These are phyloP conservation scores for Neofusicoccum umdonicola DNA, from an alignment of 2,329 filamentous ascomycete species.

Conservation along the genomic window DNA sequence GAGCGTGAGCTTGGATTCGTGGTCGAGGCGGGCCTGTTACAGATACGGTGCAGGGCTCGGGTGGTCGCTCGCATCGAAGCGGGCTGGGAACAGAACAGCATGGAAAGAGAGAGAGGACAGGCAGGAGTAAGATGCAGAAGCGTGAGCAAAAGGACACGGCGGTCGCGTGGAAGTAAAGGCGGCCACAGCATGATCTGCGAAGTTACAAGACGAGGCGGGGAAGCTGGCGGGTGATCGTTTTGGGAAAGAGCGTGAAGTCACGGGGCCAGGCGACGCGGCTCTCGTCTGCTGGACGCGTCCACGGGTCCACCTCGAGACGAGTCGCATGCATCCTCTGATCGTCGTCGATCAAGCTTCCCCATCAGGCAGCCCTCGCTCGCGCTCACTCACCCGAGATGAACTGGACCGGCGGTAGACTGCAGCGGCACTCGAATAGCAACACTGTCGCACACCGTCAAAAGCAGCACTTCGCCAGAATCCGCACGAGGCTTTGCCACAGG, in stretches of 20 bases:
- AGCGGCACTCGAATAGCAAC: slow-evolving; percentile 36
- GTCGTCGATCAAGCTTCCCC: slow-evolving; percentile 3
- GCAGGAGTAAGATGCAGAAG: not conserved
- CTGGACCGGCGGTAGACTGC: slow-evolving; percentile 49
- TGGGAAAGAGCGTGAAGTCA: slow-evolving; percentile 5
- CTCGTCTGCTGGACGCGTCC: no score
- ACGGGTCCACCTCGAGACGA: not conserved
- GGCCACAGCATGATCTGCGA: not conserved
- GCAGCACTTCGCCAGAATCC: slow-evolving; percentile 46
- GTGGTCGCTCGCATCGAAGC: not conserved
- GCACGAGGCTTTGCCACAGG: slow-evolving; percentile 31
- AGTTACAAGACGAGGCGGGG: not conserved
- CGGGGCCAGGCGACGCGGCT: not conserved
- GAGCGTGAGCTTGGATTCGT: not conserved
- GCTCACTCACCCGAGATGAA: slow-evolving; percentile 38
- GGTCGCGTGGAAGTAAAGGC: not conserved
- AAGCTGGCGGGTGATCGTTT: not conserved
- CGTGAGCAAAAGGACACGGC: not conserved
- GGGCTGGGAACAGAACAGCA: not conserved
- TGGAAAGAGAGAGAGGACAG: not conserved
- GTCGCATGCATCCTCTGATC: not conserved
- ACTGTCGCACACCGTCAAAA: slow-evolving; percentile 41
- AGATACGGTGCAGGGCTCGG: not conserved
- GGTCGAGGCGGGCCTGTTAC: not conserved
- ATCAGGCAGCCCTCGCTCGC: not conserved